Percentiles rank a stretch among this genome's conserved stretches.
Evolutionary conservation across 2,329 filamentous ascomycete genomes (phyloP).

Genomic region (Ophiocordyceps camponoti-saundersi): DNA sequence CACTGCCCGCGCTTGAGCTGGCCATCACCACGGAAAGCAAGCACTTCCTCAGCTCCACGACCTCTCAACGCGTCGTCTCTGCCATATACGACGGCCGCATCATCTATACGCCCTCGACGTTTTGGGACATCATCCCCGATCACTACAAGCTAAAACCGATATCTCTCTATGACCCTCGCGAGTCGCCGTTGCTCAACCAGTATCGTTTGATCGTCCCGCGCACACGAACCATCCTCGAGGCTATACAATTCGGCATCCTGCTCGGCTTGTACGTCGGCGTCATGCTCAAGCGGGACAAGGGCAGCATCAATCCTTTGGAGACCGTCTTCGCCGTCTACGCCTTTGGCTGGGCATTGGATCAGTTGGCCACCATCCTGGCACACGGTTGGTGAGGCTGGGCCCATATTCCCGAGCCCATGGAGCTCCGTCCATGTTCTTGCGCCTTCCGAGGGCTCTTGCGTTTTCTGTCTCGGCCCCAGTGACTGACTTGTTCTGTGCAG

Average conservation of each 20-base stretch:
- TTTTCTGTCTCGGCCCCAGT: background rate
- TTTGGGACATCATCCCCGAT: constrained; percentile 71
- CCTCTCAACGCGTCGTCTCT: constrained; percentile 66
- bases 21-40: constrained; percentile 74
- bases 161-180: constrained; percentile 60
- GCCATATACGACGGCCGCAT: constrained; percentile 69
- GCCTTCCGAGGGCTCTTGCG: background rate
- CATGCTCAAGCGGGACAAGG: constrained; percentile 52
- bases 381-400: constrained; percentile 38
- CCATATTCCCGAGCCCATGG: too few species aligned
- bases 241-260: constrained; percentile 54
- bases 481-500: constrained; percentile 15
- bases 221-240: constrained; percentile 59
- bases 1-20: constrained; percentile 63
- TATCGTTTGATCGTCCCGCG: constrained; percentile 72
- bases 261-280: constrained; percentile 52
- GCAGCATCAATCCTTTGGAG: constrained; percentile 39
- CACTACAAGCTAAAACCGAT: constrained; percentile 76
- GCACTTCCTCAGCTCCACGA: constrained; percentile 56
- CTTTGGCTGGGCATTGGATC: constrained; percentile 64
- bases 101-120: constrained; percentile 67
- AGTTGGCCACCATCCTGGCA: constrained; percentile 59
- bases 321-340: constrained; percentile 55
- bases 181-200: constrained; percentile 64
- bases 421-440: background rate